These are phyloP conservation scores for Sorghum bicolor DNA, from an alignment of 176 grass and related monocot species.

Conservation along the genomic window DNA sequence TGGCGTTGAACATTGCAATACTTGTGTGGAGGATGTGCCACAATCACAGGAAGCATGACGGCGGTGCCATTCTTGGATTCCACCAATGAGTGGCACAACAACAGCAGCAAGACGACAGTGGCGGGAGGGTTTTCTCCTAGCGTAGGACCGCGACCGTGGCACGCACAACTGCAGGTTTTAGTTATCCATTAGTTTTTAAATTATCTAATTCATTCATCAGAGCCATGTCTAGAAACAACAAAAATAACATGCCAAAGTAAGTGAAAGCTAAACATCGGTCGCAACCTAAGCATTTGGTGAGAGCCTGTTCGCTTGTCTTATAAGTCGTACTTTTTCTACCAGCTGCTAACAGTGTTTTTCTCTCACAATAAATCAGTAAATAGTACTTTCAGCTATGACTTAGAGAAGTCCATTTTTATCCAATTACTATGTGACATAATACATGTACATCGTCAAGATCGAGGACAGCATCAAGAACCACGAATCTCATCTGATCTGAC, in stretches of 20 bases:
- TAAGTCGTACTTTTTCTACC: no score
- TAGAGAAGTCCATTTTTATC: no score
- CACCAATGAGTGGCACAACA: neutral
- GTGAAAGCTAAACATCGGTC: neutral
- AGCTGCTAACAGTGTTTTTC: no score
- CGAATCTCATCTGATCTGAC: neutral
- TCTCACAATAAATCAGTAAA: no score
- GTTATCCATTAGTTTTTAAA: no score
- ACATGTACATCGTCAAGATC: neutral
- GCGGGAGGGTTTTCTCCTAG: no score
- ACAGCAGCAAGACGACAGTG: no score
- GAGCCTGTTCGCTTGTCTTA: no score
- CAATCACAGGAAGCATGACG: neutral
- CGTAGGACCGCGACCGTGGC: no score
- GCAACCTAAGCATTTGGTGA: neutral
- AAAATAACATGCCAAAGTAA: neutral
- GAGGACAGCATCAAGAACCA: neutral
- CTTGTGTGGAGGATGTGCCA: neutral
- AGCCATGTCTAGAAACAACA: neutral
- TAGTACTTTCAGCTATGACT: no score
- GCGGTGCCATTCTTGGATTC: neutral
- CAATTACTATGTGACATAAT: neutral
- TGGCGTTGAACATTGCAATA: neutral
- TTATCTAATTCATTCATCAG: no score
- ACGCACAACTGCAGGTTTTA: no score